Percentiles rank a stretch among this genome's conserved stretches.
These are phyloP conservation scores for Cetradonia linearis DNA, from an alignment of 495 filamentous ascomycete species.

Conservation along the genomic window DNA sequence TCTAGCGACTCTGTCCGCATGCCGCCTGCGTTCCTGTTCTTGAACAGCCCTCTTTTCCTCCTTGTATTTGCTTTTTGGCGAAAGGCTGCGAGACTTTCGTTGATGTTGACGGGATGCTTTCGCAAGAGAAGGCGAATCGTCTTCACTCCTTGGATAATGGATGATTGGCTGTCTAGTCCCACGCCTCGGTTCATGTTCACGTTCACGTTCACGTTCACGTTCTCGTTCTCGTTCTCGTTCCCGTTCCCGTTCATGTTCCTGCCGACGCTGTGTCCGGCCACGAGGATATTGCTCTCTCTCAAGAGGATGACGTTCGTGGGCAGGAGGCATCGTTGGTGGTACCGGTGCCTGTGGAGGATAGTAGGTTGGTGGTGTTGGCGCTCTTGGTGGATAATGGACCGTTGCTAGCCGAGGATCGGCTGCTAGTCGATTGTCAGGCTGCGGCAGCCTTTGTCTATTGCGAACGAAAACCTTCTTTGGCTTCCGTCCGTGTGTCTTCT, in stretches of 20 bases:
- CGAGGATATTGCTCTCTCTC: not conserved
- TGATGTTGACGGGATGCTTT: constrained; percentile 10
- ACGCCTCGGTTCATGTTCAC: not conserved
- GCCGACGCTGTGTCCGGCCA: not conserved
- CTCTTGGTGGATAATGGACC: not conserved
- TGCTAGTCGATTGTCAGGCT: not conserved
- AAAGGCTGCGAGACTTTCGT: constrained; percentile 13
- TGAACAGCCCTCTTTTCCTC: constrained; percentile 2
- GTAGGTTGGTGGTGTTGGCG: constrained; percentile 15
- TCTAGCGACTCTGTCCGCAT: not conserved
- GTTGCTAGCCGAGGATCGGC: not conserved
- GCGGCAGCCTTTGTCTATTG: not conserved
- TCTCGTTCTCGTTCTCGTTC: not conserved
- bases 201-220: too few species aligned
- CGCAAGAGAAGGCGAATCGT: constrained; percentile 9
- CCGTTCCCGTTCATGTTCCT: not conserved
- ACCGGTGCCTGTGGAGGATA: not conserved
- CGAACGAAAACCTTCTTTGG: not conserved
- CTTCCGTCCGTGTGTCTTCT: not conserved
- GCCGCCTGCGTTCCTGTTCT: not conserved
- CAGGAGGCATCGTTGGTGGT: constrained; percentile 3
- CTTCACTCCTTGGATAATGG: constrained; percentile 2
- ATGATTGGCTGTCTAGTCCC: not conserved
- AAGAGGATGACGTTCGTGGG: not conserved
- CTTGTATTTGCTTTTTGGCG: constrained; percentile 7